Conservation (phyloP, 805 yeast genomes). For the Jamesozyma jinghongensis region DNA sequence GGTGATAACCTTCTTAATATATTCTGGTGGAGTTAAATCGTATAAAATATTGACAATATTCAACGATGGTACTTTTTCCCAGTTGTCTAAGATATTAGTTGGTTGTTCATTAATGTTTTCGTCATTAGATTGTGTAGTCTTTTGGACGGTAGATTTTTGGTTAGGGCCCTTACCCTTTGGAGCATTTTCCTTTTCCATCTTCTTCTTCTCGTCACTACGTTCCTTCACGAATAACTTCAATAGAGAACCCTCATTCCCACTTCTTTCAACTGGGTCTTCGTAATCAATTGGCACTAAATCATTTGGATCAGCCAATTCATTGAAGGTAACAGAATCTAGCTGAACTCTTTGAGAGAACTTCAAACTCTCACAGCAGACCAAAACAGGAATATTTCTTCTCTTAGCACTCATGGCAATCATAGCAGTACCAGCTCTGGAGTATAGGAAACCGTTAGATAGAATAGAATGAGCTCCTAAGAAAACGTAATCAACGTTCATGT, state of each 20-base stretch:
- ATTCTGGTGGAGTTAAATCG: slow-evolving; percentile 90
- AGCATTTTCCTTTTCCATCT: slow-evolving; percentile 21
- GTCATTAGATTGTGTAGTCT: slow-evolving; percentile 8
- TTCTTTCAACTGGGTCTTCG: slow-evolving; percentile 41
- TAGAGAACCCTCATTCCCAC: slow-evolving; percentile 49
- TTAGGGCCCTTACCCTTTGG: slow-evolving; percentile 22
- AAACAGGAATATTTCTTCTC: slow-evolving; percentile 81
- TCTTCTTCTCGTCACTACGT: slow-evolving; percentile 25
- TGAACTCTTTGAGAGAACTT: slow-evolving; percentile 94
- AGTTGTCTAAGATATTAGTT: slow-evolving; percentile 42
- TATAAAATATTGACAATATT: slow-evolving; percentile 79
- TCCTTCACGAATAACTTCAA: slow-evolving; percentile 52
- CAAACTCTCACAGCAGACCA: slow-evolving; percentile 91
- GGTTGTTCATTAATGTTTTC: slow-evolving; percentile 17
- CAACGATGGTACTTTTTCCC: slow-evolving; percentile 55
- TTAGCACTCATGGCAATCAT: slow-evolving; percentile 86
- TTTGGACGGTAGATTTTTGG: slow-evolving; percentile 13
- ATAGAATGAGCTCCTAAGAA: slow-evolving; percentile 96
- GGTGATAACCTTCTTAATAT: slow-evolving; percentile 88
- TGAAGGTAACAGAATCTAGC: slow-evolving; percentile 88
- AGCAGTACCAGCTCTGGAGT: slow-evolving; percentile 92
- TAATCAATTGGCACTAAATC: slow-evolving; percentile 48
- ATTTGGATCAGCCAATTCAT: slow-evolving; percentile 78
- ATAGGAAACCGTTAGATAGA: slow-evolving; percentile 87
- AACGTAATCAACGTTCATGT: slow-evolving; percentile 74